Evolutionary conservation across 2,329 filamentous ascomycete species (phyloP), one percentile per base, ranked within the genome.

Genomic region (Penicillium sp.): DNA sequence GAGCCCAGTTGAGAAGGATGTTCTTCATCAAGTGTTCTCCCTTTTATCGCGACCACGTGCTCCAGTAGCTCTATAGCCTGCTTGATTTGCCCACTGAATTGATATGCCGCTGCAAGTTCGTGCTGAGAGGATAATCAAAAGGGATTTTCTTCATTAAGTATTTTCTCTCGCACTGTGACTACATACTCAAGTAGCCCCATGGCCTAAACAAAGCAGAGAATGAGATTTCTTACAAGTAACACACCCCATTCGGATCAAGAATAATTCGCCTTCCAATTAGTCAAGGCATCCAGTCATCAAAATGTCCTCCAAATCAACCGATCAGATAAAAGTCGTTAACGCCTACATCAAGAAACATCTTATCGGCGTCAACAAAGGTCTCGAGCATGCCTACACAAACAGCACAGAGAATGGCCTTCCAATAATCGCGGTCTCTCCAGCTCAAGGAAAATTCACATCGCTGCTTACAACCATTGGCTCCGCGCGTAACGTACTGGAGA

Each of bases 401-500:
- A 55, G 47, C 10, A 39, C 21, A 14, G 48, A 55, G 13, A 21
- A 48, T 8, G 48, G 37, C 3, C 48, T 55, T 1, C 53, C 53
- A 16, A 39, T 39, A 21, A 51, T 48, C 24, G 48, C 53, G 3
- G 53, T 55, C 16, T 51, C 48, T 8, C 42, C 46, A 3, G 14
- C 37, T n/a, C 55, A 54, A 39, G 50, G 36, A 3, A 50, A 54
- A 45, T 48, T 51, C 18, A 34, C 37, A 2, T 51, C 53, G 4
- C 14, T 55, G 8, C 48, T 51, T 21, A 29, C 45, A 9, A 46
- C 43, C 14, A 26, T 52, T 3, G 28, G 43, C 5, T 26, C 24
- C 2, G 52, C 53, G 4, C 18, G 26, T 2, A 50, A 68, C 4
- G 71, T 79, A 2, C 77, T 85, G 29, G 83, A 86, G 63, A 71